These are phyloP conservation scores for Baeospora myosura DNA, from an alignment of 1,284 basidiomycete genomes.

Conservation along the genomic window DNA sequence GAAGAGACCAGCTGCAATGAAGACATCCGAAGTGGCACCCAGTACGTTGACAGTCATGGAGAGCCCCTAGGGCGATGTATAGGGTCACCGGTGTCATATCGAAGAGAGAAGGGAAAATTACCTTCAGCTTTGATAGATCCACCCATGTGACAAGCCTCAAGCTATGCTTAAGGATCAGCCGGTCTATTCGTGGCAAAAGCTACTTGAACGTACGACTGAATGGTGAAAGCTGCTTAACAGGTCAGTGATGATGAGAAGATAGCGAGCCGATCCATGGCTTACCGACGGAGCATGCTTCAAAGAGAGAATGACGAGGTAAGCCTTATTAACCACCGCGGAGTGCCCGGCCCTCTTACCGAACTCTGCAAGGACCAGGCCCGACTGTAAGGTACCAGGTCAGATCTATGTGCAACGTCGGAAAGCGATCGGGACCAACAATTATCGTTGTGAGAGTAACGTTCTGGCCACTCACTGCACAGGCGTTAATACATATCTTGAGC, in stretches of 20 bases:
- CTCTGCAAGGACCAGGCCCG: constrained; percentile 35
- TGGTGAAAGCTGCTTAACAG: constrained; percentile 31
- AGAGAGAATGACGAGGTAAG: constrained; percentile 3
- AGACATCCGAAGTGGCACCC: constrained; percentile 42
- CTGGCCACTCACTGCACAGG: constrained; percentile 36
- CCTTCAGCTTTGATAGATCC: constrained; percentile 39
- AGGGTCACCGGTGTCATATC: constrained; percentile 1
- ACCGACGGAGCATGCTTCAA: constrained; percentile 35
- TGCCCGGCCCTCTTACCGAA: constrained; percentile 28
- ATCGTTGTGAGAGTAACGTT: constrained; percentile 32
- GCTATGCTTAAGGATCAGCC: constrained; percentile 22
- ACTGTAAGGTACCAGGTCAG: constrained; percentile 19
- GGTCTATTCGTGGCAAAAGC: too few relatives aligned
- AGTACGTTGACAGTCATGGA: constrained; percentile 51
- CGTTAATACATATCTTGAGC: background rate
- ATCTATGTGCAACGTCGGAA: too few relatives aligned
- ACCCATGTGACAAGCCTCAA: constrained; percentile 36
- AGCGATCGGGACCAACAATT: constrained; percentile 26
- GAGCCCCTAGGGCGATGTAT: constrained; percentile 30
- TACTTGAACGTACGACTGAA: constrained; percentile 34
- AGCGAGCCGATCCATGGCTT: constrained; percentile 15
- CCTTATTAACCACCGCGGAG: too few relatives aligned
- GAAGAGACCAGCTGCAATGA: constrained; percentile 43
- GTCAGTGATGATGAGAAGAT: constrained; percentile 6
- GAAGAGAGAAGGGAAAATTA: too few relatives aligned